Conservation (phyloP, 306 rosid species). For the Inga oerstediana region DNA sequence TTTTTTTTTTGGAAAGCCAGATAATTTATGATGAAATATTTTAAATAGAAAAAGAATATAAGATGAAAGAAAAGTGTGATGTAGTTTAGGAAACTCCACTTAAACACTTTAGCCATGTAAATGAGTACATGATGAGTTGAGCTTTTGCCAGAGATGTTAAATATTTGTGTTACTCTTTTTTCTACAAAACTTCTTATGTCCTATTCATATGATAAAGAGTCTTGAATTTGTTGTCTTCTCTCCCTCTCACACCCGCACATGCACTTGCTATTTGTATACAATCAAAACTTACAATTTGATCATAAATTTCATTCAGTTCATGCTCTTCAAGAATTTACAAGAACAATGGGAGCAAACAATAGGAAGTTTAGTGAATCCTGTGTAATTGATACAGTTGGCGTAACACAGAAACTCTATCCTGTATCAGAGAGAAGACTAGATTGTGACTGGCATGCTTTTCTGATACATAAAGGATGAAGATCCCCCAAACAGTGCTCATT, state of each 20-base stretch:
- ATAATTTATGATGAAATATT: neutral
- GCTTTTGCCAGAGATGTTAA: neutral
- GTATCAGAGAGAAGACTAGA: conserved; percentile 34
- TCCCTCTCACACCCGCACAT: neutral
- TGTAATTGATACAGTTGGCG: conserved; percentile 53
- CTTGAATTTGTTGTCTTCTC: neutral
- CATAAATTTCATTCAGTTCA: conserved; percentile 50
- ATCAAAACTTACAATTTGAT: conserved; percentile 15
- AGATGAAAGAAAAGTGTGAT: neutral
- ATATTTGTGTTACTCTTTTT: neutral
- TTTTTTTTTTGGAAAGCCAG: neutral
- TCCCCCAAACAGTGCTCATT: no score
- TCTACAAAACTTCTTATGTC: neutral
- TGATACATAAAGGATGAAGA: no score
- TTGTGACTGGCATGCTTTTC: no score
- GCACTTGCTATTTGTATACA: neutral
- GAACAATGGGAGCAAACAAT: conserved; percentile 55
- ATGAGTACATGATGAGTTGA: neutral
- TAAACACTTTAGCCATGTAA: neutral
- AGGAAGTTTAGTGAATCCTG: conserved; percentile 66
- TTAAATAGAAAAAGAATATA: neutral
- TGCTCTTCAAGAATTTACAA: conserved; percentile 54
- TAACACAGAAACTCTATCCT: conserved; percentile 43
- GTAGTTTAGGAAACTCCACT: conserved; percentile 8
- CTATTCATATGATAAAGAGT: neutral